Base-by-base conservation (phyloP, 2,329 filamentous ascomycete species). In the Rutstroemia sp. region DNA sequence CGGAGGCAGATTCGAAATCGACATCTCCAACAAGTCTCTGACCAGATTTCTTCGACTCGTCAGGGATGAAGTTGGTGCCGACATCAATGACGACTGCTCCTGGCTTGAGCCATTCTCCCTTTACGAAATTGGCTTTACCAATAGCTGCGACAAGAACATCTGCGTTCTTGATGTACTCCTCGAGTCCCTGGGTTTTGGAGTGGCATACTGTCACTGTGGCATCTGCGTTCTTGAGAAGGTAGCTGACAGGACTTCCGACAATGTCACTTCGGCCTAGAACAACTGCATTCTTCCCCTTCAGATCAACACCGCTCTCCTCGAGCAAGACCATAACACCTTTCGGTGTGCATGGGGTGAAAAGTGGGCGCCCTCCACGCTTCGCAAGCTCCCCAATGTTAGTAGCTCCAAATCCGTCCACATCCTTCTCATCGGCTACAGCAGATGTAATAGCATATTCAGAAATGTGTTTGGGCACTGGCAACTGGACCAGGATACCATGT, bases 31-130 rank as follows among this genome's bases (percentile, higher is more conserved):
- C 92, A 21, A 99, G 82, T 62, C 92, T 84, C 71, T 94, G 83
- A 36, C 94, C 94, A 12, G 90, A 95, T 77, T 96, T 96, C 77
- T 88, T 96, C 60, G 87, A 86, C 39, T 84, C 78, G 69, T 99
- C 94, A 5, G 89, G 82, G 57, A 97, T 85, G 77, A 91, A 96
- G 77, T 99, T 99, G 63, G 92, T 99, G 60, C 94, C 94, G 17
- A 99, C 94, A 68, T 99, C 94, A 67, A 99, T 95, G 42, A 99
- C 91, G 5, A 99, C 87, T n/a, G 83, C 90, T 38, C 92, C 94
- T 17, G 88, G 84, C 79, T 97, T 99, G 62, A 99, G 72, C 91
- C 92, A 97, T 59, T 95, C 89, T 62, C 92, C 94, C 75, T 94
- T 92, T 68, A 99, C 86, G 67, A 96, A 95, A 57, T 83, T 81